These are phyloP conservation scores for Acacia concinna DNA, from an alignment of 331 rosid species.

Conservation along the genomic window DNA sequence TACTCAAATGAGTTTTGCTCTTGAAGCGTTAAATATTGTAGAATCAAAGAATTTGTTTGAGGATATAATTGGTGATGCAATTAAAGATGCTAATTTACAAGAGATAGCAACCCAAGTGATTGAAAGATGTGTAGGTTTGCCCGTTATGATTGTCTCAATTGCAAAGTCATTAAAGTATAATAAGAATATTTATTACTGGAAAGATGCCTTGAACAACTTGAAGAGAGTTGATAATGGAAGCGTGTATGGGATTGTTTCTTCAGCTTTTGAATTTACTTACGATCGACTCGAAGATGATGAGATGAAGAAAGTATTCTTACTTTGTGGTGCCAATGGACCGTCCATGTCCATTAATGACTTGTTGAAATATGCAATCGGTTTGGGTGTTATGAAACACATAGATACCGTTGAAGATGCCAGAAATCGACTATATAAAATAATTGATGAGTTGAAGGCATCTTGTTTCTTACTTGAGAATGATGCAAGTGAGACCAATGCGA, in stretches of 20 bases:
- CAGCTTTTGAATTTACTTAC: background rate
- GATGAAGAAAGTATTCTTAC: background rate
- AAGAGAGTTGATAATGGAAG: background rate
- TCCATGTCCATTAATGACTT: background rate
- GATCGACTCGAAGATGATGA: background rate
- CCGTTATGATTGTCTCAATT: background rate
- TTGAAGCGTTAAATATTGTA: background rate
- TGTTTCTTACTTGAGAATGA: background rate
- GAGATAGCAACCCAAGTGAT: background rate
- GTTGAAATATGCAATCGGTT: background rate
- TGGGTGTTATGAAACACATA: background rate
- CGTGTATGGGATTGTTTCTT: background rate
- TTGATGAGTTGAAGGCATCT: background rate
- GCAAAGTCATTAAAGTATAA: background rate
- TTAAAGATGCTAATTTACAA: background rate
- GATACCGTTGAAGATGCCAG: background rate
- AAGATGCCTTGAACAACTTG: background rate
- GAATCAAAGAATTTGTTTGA: constrained; percentile 25
- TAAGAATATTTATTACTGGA: background rate
- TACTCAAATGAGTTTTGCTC: background rate
- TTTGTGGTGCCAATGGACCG: background rate
- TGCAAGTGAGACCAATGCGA: too few species aligned
- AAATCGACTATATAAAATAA: background rate
- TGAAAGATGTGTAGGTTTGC: background rate
- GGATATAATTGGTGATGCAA: background rate